phyloP scores from a whole-genome alignment of 352 stramenopile genomes.

The Globisporangium cylindrosporum region DNA sequence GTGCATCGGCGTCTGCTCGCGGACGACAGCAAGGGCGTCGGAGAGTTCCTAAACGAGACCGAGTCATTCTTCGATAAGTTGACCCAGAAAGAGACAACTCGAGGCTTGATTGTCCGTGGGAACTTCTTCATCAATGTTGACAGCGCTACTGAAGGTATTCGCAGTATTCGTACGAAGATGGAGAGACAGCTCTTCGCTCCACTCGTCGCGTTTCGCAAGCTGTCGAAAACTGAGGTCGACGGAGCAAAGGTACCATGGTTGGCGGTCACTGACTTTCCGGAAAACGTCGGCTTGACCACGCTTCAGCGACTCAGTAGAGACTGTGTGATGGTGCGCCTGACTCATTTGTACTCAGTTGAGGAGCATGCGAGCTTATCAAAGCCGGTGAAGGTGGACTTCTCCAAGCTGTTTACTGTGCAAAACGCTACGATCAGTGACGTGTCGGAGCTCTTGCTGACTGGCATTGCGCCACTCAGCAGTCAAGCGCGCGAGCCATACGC shows the following conservation, averaged over 20 bases:
- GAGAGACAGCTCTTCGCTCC: conserved; percentile 67
- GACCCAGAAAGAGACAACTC: conserved; percentile 54
- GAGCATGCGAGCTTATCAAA: conserved; percentile 81
- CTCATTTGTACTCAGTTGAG: conserved; percentile 91
- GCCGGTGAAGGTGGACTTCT: conserved; percentile 72
- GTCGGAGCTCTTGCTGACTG: conserved; percentile 89
- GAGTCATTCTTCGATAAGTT: conserved; percentile 77
- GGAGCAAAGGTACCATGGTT: conserved; percentile 66
- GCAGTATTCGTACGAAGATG: conserved; percentile 56
- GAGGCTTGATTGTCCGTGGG: conserved; percentile 65
- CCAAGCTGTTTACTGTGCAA: conserved; percentile 50
- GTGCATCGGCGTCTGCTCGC: conserved; percentile 92
- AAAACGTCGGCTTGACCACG: conserved; percentile 93
- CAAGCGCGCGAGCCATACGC: conserved; percentile 7
- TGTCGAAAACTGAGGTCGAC: conserved; percentile 19
- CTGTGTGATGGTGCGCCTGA: conserved; percentile 89
- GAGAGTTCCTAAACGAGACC: conserved; percentile 90
- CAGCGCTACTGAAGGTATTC: conserved; percentile 49
- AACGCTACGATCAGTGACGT: conserved; percentile 55
- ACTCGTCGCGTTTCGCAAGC: conserved; percentile 50
- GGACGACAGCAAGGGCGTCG: conserved; percentile 94
- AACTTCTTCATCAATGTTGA: conserved; percentile 73
- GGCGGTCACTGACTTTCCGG: conserved; percentile 67
- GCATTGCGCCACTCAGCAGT: conserved; percentile 52
- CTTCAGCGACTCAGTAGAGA: conserved; percentile 70